phyloP scores from a whole-genome alignment of 768 basidiomycete species.

The Pleurotus sapidus region DNA sequence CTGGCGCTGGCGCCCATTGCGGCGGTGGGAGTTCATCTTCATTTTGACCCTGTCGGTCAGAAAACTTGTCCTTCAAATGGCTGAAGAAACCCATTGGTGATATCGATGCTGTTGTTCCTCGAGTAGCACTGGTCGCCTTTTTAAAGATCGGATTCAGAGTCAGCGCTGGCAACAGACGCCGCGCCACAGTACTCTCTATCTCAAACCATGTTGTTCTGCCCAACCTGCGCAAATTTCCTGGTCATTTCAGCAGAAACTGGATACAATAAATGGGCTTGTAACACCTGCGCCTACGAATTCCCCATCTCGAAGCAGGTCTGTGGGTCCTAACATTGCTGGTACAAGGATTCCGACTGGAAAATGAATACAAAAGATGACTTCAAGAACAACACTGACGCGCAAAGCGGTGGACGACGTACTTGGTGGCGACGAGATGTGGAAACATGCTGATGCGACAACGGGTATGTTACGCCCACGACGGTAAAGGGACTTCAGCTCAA shows the following conservation, averaged over 20 bases:
- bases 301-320: slow-evolving; percentile 81
- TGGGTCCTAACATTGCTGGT: neutral
- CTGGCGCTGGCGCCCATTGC: slow-evolving; percentile 59
- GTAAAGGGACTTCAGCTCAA: neutral
- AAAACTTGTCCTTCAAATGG: neutral
- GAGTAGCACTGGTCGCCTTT: neutral
- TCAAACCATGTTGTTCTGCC: slow-evolving; percentile 85
- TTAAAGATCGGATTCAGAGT: no score
- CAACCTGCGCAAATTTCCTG: slow-evolving; percentile 88
- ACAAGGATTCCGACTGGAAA: neutral
- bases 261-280: slow-evolving; percentile 91
- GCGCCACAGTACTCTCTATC: neutral
- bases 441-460: slow-evolving; percentile 85
- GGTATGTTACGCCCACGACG: slow-evolving; percentile 48
- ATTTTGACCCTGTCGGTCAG: neutral
- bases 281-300: slow-evolving; percentile 94
- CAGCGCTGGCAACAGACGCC: no score
- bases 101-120: neutral
- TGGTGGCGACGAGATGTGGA: slow-evolving; percentile 92
- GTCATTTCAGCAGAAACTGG: slow-evolving; percentile 75
- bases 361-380: slow-evolving; percentile 71
- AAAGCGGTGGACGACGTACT: slow-evolving; percentile 95
- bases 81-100: slow-evolving; percentile 3
- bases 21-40: slow-evolving; percentile 31
- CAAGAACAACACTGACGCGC: slow-evolving; percentile 78